A percentile compares a stretch with the other conserved stretches of the same genome.
phyloP scores from a whole-genome alignment of 805 yeast species.

The Clavispora carvajalis region DNA sequence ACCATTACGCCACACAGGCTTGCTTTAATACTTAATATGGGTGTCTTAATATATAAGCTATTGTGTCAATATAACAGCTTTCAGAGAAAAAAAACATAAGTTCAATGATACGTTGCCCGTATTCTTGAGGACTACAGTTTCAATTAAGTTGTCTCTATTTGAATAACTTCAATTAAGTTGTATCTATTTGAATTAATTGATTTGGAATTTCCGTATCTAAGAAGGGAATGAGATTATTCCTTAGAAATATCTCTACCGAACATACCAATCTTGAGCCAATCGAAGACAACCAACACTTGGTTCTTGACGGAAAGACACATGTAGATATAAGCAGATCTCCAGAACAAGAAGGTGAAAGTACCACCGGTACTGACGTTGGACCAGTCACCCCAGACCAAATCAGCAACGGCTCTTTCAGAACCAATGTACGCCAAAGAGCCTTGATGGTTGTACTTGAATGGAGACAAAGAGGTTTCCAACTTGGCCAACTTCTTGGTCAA shows the following conservation, averaged over 20 bases:
- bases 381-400: constrained; percentile 74
- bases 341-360: constrained; percentile 79
- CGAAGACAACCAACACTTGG: constrained; percentile 78
- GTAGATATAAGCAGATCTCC: constrained; percentile 91
- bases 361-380: constrained; percentile 80
- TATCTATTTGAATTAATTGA: too few relatives aligned
- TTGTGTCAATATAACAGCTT: too few relatives aligned
- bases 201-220: too few relatives aligned
- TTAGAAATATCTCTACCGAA: constrained; percentile 94
- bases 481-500: constrained; percentile 42
- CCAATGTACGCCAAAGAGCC: constrained; percentile 96
- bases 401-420: constrained; percentile 90
- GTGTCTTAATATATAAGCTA: not conserved
- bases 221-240: constrained; percentile 48
- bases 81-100: too few relatives aligned
- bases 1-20: constrained; percentile 18
- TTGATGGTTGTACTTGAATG: constrained; percentile 79
- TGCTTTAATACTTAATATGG: not conserved
- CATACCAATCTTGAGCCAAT: constrained; percentile 82
- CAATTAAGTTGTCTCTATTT: too few relatives aligned
- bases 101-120: too few relatives aligned
- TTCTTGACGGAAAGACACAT: constrained; percentile 90
- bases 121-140: too few relatives aligned
- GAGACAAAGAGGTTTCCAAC: constrained; percentile 41
- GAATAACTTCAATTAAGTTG: too few relatives aligned